phyloP scores from a whole-genome alignment of 441 rosid species.

The Flueggea neowawraea region DNA sequence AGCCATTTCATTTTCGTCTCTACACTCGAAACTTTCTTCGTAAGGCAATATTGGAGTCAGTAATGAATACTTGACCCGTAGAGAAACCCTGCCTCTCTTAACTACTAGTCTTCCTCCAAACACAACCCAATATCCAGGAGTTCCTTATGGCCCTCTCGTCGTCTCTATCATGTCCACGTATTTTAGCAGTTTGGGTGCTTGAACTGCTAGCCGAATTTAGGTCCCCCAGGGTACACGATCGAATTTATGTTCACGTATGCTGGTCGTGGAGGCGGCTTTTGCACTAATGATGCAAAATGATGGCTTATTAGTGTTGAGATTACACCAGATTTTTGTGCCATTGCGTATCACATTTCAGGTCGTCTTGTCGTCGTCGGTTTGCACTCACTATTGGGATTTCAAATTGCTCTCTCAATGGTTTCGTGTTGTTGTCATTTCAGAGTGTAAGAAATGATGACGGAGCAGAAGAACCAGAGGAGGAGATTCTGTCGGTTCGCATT shows the following conservation, averaged over 20 bases:
- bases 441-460: too few relatives aligned
- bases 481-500: too few relatives aligned
- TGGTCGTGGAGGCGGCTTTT: constrained; percentile 71
- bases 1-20: too few relatives aligned
- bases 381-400: too few relatives aligned
- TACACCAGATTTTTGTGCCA: constrained; percentile 77
- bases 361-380: too few relatives aligned
- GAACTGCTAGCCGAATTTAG: constrained; percentile 88
- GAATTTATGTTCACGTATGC: constrained; percentile 94
- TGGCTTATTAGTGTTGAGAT: constrained; percentile 63
- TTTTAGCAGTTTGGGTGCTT: constrained; percentile 85
- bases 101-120: constrained; percentile 85
- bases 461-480: too few relatives aligned
- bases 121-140: constrained; percentile 98
- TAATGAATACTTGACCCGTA: constrained; percentile 86
- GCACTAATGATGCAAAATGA: constrained; percentile 61
- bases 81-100: constrained; percentile 85
- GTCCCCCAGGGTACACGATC: constrained; percentile 90
- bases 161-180: constrained; percentile 92
- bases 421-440: too few relatives aligned
- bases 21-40: constrained; percentile 34
- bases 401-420: too few relatives aligned
- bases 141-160: constrained; percentile 88
- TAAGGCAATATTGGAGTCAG: constrained; percentile 64
- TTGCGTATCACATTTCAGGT: too few relatives aligned